phyloP scores from a whole-genome alignment of 2,329 filamentous ascomycete genomes.

The Eutypa lata region DNA sequence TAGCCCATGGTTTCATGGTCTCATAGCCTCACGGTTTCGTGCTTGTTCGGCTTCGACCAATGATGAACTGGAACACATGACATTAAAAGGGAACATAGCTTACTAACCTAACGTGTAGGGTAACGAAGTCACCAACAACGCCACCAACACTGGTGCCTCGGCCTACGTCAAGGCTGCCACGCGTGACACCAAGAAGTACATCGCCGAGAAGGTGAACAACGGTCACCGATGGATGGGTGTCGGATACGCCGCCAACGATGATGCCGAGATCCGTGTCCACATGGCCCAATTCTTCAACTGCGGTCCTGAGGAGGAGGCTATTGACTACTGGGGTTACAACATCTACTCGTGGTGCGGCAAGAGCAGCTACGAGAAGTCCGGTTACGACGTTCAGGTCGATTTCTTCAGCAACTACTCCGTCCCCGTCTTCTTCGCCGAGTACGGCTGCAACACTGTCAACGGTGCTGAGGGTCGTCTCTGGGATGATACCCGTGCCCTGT shows the following conservation, averaged over 20 bases:
- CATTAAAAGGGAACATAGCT: no score
- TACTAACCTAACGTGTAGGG: no score
- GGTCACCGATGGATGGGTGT: constrained; percentile 69
- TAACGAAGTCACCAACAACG: constrained; percentile 75
- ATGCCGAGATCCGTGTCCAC: constrained; percentile 65
- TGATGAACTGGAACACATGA: no score
- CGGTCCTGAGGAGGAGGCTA: constrained; percentile 53
- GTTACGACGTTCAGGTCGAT: constrained; percentile 66
- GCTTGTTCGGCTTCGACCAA: no score
- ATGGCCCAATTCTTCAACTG: constrained; percentile 78
- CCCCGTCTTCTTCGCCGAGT: constrained; percentile 79
- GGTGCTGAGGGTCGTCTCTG: constrained; percentile 60
- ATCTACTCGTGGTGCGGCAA: constrained; percentile 82
- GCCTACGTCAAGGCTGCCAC: constrained; percentile 81
- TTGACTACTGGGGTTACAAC: constrained; percentile 87
- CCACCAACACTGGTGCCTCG: constrained; percentile 70
- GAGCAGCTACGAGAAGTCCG: constrained; percentile 63
- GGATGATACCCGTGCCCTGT: constrained; percentile 67
- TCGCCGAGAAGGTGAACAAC: constrained; percentile 53
- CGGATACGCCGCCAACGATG: constrained; percentile 78
- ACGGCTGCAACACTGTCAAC: constrained; percentile 65
- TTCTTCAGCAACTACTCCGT: constrained; percentile 73
- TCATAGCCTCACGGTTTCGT: no score
- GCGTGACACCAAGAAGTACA: constrained; percentile 76
- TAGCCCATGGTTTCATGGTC: no score